Base-by-base conservation (phyloP, 441 rosid genomes). In the Croton laevigatus region DNA sequence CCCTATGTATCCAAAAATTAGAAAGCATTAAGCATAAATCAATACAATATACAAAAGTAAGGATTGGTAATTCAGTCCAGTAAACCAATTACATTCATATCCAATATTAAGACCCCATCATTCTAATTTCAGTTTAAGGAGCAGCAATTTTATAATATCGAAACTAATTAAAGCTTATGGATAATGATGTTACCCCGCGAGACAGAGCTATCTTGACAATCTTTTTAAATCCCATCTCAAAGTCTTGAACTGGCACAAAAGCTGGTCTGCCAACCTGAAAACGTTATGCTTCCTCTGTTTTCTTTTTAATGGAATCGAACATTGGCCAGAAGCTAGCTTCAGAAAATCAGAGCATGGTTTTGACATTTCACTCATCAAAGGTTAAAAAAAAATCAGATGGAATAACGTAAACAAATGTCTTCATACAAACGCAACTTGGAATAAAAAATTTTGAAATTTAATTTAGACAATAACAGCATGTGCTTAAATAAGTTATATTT, bases 171-270 rank as follows among this genome's bases (percentile, higher is more conserved):
- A 54, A 55, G 60, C 40, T 48, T 61, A 13, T 54, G 9, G 3
- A 38, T 65, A 66, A 45, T 40, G 57, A 58, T 59, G 37, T 52
- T 83, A 94, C 98, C 89, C 27, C 97, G 22, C 89, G 93, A 77
- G 96, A 83, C 49, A 81, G 88, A 72, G 96, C 93, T 72, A 89
- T 83, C 78, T 92, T 89, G 57, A 94, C 92, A 62, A 87, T 92
- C 86, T 89, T 94, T 76, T 92, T 98, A 68, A 94, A 94, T 36
- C 99, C 98, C 98, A 94, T 94, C 81, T 89, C 98, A 46, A 74
- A 40, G 80, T 94, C 99, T 72, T 73, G 87, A 79, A 89, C 97
- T 44, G 83, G 89, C 74, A 90, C 84, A 81, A 92, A 89, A 9
- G 90, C 71, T 71, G 99, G 98, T 76, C 77, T 89, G 61, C 99